Percentiles rank a stretch among this genome's conserved stretches.
Conservation (phyloP, 495 filamentous ascomycete species). For the Aspergillus campestris region DNA sequence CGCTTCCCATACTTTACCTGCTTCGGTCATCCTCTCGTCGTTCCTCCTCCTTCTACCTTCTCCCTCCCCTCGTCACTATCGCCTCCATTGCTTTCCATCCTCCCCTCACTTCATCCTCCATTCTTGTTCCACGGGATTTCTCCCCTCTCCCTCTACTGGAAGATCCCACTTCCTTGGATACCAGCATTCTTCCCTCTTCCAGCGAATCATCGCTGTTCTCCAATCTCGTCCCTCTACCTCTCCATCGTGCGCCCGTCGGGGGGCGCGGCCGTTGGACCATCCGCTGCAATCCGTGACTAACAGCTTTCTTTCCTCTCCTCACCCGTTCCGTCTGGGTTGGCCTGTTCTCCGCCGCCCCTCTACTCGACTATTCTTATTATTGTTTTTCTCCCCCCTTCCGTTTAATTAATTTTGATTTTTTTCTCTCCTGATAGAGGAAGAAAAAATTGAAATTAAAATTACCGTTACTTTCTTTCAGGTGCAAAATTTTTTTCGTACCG, state of each 20-base stretch:
- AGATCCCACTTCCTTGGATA: too few relatives aligned
- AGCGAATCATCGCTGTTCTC: conserved; percentile 1
- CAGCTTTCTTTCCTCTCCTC: conserved; percentile 24
- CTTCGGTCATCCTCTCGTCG: too few relatives aligned
- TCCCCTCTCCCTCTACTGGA: too few relatives aligned
- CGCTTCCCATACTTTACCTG: too few relatives aligned
- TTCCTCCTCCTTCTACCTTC: too few relatives aligned
- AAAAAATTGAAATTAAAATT: too few relatives aligned
- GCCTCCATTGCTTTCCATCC: too few relatives aligned
- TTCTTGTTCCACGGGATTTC: too few relatives aligned
- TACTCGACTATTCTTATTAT: conserved; percentile 1
- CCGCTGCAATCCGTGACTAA: conserved; percentile 39
- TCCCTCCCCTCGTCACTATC: too few relatives aligned
- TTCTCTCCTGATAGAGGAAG: too few relatives aligned
- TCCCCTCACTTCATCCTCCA: too few relatives aligned
- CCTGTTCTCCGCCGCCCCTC: conserved; percentile 21
- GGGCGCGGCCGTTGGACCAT: conserved; percentile 14
- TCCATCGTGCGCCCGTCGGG: conserved; percentile 22
- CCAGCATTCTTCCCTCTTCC: conserved; percentile 3
- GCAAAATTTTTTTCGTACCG: conserved; percentile 5
- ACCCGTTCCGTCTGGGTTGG: conserved; percentile 6
- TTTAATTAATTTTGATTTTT: too few relatives aligned
- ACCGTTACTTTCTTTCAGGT: background rate
- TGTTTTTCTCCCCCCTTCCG: conserved; percentile 2
- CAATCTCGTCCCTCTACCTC: background rate